Percentiles rank a stretch among this genome's conserved stretches.
These are phyloP conservation scores for Pholiota microspora DNA, from an alignment of 768 basidiomycete genomes.

Conservation along the genomic window DNA sequence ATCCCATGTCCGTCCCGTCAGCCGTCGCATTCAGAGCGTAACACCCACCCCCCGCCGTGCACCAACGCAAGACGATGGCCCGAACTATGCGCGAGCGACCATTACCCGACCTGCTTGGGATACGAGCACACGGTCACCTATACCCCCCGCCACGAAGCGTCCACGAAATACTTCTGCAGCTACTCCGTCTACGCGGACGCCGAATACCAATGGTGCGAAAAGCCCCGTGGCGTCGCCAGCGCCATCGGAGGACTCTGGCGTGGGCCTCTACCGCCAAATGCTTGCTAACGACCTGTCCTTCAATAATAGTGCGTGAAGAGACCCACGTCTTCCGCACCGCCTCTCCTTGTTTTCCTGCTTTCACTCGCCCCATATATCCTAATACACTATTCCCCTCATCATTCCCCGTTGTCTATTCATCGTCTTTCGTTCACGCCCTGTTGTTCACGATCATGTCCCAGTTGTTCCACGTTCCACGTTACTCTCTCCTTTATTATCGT, in stretches of 20 bases:
- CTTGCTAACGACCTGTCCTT: constrained; percentile 74
- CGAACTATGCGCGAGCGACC: constrained; percentile 66
- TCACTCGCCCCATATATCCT: constrained; percentile 24
- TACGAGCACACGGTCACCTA: constrained; percentile 43
- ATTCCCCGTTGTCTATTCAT: constrained; percentile 19
- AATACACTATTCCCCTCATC: constrained; percentile 21
- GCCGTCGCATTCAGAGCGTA: constrained; percentile 55
- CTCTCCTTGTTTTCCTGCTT: constrained; percentile 17
- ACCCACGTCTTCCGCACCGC: constrained; percentile 8
- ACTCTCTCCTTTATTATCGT: constrained; percentile 14
- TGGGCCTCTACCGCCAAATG: constrained; percentile 81
- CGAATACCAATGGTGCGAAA: constrained; percentile 29
- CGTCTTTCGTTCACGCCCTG: constrained; percentile 18
- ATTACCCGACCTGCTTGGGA: constrained; percentile 78
- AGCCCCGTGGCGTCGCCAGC: constrained; percentile 64
- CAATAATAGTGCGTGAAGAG: constrained; percentile 36
- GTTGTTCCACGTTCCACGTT: constrained; percentile 11
- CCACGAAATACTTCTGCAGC: constrained; percentile 72
- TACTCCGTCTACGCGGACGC: constrained; percentile 52
- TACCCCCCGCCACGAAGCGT: constrained; percentile 48
- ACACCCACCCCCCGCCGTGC: constrained; percentile 44
- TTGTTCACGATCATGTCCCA: constrained; percentile 22
- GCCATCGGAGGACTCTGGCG: constrained; percentile 79
- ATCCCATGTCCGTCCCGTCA: constrained; percentile 53
- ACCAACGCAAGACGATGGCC: constrained; percentile 58